Evolutionary conservation across 2,329 filamentous ascomycete species (phyloP).

Genomic region (Colletotrichum australisinense): DNA sequence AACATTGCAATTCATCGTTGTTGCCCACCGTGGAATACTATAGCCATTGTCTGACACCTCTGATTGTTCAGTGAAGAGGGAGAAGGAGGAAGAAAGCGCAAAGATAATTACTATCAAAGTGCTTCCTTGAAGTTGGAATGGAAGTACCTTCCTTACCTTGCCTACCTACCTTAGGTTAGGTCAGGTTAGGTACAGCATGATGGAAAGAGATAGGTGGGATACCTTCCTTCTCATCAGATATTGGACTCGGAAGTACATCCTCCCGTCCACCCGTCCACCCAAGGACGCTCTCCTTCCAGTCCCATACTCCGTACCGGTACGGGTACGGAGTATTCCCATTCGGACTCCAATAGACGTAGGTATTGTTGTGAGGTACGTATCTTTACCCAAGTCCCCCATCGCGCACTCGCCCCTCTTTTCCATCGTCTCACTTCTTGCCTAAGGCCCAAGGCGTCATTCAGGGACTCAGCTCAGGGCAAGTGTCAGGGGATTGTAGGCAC

Average conservation of each 20-base stretch:
- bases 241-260: background rate
- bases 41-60: background rate
- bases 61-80: background rate
- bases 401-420: background rate
- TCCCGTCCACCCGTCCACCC: background rate
- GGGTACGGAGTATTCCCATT: too few relatives aligned
- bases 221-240: background rate
- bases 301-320: too few relatives aligned
- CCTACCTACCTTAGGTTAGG: too few relatives aligned
- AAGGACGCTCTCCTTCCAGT: too few relatives aligned
- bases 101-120: background rate
- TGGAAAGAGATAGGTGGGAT: background rate
- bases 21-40: background rate
- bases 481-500: too few relatives aligned
- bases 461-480: too few relatives aligned
- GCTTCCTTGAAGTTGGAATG: background rate
- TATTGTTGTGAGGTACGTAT: background rate
- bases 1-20: background rate
- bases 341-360: too few relatives aligned
- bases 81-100: background rate
- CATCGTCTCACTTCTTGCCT: background rate
- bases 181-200: background rate
- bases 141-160: too few relatives aligned
- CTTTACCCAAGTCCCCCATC: background rate
- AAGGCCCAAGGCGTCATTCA: background rate